Evolutionary conservation across 2,329 filamentous ascomycete genomes (phyloP).

Genomic region (Thelonectria discophora): DNA sequence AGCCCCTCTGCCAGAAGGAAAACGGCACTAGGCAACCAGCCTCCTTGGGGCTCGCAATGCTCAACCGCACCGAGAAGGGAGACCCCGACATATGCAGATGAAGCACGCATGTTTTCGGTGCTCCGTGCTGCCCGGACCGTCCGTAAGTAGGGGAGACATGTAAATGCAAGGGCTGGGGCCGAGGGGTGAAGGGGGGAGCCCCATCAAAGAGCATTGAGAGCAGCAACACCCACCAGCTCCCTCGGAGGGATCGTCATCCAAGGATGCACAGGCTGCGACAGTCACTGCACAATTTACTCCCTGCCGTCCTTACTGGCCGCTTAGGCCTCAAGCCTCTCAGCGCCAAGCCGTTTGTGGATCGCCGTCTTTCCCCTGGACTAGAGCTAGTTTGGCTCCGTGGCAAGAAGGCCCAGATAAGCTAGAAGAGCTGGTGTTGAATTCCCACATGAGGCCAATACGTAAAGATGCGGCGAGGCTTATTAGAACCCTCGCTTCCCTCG

Average conservation of each 20-base stretch:
- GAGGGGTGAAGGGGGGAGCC: neutral
- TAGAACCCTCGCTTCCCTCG: constrained; percentile 39
- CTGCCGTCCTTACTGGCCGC: neutral
- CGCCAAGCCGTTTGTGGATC: constrained; percentile 16
- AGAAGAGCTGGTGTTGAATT: constrained; percentile 34
- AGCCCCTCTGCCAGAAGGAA: constrained; percentile 25
- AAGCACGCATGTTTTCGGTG: neutral
- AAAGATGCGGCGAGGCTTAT: constrained; percentile 38
- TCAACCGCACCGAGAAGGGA: constrained; percentile 31
- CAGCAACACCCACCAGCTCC: neutral
- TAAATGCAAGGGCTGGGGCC: neutral
- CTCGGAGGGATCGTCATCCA: constrained; percentile 1
- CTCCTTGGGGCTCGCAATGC: neutral
- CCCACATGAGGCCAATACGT: constrained; percentile 35
- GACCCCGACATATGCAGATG: neutral
- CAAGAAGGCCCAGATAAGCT: constrained; percentile 20
- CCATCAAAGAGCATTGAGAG: neutral
- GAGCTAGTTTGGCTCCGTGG: constrained; percentile 11
- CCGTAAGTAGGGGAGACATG: constrained; percentile 8
- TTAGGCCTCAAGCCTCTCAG: constrained; percentile 8
- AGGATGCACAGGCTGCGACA: constrained; percentile 2
- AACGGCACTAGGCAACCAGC: constrained; percentile 13
- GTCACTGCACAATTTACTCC: neutral
- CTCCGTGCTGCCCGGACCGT: constrained; percentile 23
- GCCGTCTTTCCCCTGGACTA: constrained; percentile 12